A percentile compares a stretch with the other conserved stretches of the same genome.
phyloP scores from a whole-genome alignment of 75 land plant genomes.

The Isoetes taiwanensis region DNA sequence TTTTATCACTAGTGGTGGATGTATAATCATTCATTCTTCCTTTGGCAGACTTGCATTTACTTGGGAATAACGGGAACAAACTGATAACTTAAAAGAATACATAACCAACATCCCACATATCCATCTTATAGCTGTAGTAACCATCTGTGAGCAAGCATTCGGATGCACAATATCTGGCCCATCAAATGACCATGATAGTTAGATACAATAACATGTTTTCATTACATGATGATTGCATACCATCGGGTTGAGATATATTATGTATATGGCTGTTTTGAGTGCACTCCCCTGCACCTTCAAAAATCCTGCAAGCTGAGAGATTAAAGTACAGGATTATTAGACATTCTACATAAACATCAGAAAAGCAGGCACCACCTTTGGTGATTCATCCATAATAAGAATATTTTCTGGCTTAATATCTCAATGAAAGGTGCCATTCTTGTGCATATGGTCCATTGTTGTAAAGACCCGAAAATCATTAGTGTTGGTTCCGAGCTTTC shows the following conservation, averaged over 20 bases:
- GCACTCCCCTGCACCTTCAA: constrained; percentile 23
- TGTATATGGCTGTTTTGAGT: constrained; percentile 26
- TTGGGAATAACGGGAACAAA: constrained; percentile 32
- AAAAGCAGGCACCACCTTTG: constrained; percentile 12
- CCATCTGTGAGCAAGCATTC: constrained; percentile 33
- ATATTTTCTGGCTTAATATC: constrained; percentile 25
- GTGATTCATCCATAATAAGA: constrained; percentile 24
- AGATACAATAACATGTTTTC: neutral
- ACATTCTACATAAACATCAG: neutral
- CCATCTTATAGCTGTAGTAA: constrained; percentile 33
- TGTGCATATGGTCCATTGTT: constrained; percentile 30
- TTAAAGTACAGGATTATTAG: neutral
- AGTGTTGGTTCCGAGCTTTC: neutral
- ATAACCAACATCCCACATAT: constrained; percentile 36
- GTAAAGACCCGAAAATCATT: neutral
- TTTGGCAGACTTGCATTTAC: too few relatives aligned
- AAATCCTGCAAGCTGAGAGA: constrained; percentile 23
- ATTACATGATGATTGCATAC: neutral
- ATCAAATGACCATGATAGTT: neutral
- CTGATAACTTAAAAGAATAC: constrained; percentile 31
- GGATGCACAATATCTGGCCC: constrained; percentile 28
- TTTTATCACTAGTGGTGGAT: too few relatives aligned
- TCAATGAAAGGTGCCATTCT: constrained; percentile 27
- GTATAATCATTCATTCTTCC: too few relatives aligned
- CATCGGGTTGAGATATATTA: constrained; percentile 24